Evolutionary conservation across 176 grass and related monocot species (phyloP), one percentile per base, ranked within the genome.

Genomic region (Canna indica): DNA sequence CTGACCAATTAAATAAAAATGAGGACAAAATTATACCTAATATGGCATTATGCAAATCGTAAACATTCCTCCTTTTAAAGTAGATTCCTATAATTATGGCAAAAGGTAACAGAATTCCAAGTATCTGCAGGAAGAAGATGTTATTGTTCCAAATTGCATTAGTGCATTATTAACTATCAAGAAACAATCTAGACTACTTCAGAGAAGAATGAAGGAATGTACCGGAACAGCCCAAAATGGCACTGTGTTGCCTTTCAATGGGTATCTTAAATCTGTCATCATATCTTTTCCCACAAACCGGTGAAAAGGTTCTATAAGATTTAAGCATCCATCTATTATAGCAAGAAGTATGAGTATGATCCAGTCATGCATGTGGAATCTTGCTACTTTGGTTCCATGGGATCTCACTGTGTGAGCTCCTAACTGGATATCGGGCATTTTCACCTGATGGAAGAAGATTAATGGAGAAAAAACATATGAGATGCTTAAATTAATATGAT

Each of bases 291-390:
- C 68, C 28, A 70, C 68, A 50, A 70, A 70, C 26, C 68, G 68
- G 15, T 70, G 68, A 70, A 50, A 70, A 50, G 42, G 68, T 50
- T 70, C 68, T 31, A 70, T 70, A 50, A 70, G 7, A 48, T 70
- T 70, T 32, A 70, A 70, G 28, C 42, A 32, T 31, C 27, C 68
- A 32, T 70, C 42, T 48, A 70, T 46, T 31, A 70, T 1, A 48
- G 28, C 45, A 18, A 70, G 68, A 17, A 70, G 68, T n/a, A 70
- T 16, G 1, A 70, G 68, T 18, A 50, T 70, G 22, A 70, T 70
- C 42, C 68, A 70, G 68, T 70, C 68, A 20, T 70, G 68, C 68
- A 70, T 50, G 15, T 70, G 68, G 33, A 70, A 70, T 32, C 44
- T 70, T 9, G 45, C 42, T 5, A 70, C 68, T 50, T 46, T 70